Conservation (phyloP, 2,329 filamentous ascomycete species). For the Hortaea werneckii region DNA sequence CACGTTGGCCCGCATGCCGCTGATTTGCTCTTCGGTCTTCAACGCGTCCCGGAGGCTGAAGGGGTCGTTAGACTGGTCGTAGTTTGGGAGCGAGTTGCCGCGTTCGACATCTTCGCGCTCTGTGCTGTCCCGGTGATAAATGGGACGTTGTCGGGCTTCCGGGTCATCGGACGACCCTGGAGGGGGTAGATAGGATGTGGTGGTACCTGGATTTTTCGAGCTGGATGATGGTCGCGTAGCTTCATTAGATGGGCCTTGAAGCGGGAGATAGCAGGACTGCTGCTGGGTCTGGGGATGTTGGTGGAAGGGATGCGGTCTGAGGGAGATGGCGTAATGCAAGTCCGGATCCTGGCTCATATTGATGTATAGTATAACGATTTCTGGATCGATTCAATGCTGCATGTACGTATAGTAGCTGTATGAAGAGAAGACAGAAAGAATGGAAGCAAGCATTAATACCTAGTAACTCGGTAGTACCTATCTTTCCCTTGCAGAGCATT, state of each 20-base stretch:
- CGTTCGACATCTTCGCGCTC: constrained; percentile 33
- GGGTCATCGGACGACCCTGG: constrained; percentile 4
- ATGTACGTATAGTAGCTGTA: too few species aligned
- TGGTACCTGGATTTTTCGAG: constrained; percentile 23
- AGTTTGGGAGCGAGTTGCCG: constrained; percentile 43
- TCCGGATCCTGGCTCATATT: constrained; percentile 29
- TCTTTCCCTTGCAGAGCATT: too few species aligned
- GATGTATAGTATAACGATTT: too few species aligned
- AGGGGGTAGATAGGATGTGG: constrained; percentile 27
- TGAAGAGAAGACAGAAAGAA: too few species aligned
- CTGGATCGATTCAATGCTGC: too few species aligned
- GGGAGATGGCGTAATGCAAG: constrained; percentile 38
- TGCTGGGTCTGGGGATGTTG: constrained; percentile 19
- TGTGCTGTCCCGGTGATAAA: constrained; percentile 21
- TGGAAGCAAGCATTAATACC: too few species aligned
- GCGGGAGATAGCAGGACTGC: constrained; percentile 10
- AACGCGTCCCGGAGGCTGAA: constrained; percentile 67
- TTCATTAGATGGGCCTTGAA: constrained; percentile 17
- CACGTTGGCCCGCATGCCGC: constrained; percentile 66
- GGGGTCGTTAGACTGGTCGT: constrained; percentile 62
- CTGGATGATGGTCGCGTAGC: constrained; percentile 10
- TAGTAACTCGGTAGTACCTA: too few species aligned
- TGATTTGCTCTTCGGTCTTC: constrained; percentile 67
- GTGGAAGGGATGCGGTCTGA: constrained; percentile 38
- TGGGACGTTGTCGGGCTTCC: constrained; percentile 25